These are phyloP conservation scores for Puccinellia tenuiflora DNA, from an alignment of 176 grass and related monocot genomes.

Conservation along the genomic window DNA sequence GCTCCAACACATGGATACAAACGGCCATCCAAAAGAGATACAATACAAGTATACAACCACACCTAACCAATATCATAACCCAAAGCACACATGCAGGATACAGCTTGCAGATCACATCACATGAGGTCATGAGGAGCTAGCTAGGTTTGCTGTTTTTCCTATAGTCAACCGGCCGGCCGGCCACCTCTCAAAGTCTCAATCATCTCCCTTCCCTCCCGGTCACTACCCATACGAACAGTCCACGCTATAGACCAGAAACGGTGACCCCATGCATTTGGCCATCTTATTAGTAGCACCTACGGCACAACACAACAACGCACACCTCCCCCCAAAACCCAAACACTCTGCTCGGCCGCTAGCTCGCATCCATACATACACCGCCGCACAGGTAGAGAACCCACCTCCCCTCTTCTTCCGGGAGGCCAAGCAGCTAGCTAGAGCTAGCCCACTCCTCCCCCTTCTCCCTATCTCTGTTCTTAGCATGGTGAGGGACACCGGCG, in stretches of 20 bases:
- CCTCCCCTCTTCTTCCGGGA: background rate
- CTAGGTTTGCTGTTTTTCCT: background rate
- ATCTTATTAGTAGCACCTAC: conserved; percentile 16
- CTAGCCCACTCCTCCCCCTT: background rate
- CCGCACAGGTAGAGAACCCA: background rate
- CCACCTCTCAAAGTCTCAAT: background rate
- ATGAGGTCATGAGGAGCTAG: too few species aligned
- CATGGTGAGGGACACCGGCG: conserved; percentile 29
- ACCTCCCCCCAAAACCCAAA: background rate
- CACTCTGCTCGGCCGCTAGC: background rate
- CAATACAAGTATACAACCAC: too few species aligned
- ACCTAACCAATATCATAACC: background rate
- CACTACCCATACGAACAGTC: background rate
- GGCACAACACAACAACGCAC: background rate
- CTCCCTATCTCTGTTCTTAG: too few species aligned
- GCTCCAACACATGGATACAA: background rate
- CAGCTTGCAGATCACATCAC: conserved; percentile 14
- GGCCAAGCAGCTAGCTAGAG: background rate
- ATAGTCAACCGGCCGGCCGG: background rate
- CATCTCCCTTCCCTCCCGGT: background rate
- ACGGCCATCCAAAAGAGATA: background rate
- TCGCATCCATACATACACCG: conserved; percentile 16
- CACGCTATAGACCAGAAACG: background rate
- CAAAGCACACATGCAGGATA: background rate
- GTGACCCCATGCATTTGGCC: background rate